These are phyloP conservation scores for Microcyclospora tardicrescens DNA, from an alignment of 2,329 filamentous ascomycete species.

Conservation along the genomic window DNA sequence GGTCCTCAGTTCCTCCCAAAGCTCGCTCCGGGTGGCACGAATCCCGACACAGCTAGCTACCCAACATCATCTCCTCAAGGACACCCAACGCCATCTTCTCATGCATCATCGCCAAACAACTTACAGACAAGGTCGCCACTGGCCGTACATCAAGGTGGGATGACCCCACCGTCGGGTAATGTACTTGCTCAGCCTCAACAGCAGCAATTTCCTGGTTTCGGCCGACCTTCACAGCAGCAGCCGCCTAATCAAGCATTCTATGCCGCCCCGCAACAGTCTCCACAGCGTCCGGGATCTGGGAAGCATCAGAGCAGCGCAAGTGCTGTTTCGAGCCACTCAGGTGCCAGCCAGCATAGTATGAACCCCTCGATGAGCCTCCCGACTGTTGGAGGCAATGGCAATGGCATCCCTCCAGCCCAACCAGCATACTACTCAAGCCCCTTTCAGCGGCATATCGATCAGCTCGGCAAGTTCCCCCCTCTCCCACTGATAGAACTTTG, in stretches of 20 bases:
- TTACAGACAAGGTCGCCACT: slow-evolving; percentile 46
- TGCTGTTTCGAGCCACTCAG: slow-evolving; percentile 19
- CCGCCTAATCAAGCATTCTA: slow-evolving; percentile 32
- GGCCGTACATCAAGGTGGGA: slow-evolving; percentile 46
- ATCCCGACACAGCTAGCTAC: slow-evolving; percentile 26
- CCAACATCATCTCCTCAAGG: slow-evolving; percentile 54
- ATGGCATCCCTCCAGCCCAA: slow-evolving; percentile 21
- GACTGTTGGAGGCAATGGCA: slow-evolving; percentile 18
- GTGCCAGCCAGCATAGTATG: slow-evolving; percentile 10
- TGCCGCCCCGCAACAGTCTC: slow-evolving; percentile 28
- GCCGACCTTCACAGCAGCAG: slow-evolving; percentile 26
- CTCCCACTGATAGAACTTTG: slow-evolving; percentile 45
- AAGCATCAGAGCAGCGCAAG: slow-evolving; percentile 16
- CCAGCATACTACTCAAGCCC: slow-evolving; percentile 64
- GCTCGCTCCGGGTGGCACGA: slow-evolving; percentile 27
- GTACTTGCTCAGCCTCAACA: slow-evolving; percentile 39
- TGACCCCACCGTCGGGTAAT: slow-evolving; percentile 49
- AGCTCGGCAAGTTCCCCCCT: slow-evolving; percentile 71
- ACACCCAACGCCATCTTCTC: slow-evolving; percentile 71
- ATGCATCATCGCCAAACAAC: slow-evolving; percentile 53
- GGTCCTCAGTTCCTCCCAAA: slow-evolving; percentile 21
- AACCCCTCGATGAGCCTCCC: neutral
- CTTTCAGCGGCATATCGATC: slow-evolving; percentile 89
- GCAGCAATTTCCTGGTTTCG: slow-evolving; percentile 30
- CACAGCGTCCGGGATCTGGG: slow-evolving; percentile 1